Evolutionary conservation across 2,329 filamentous ascomycete genomes (phyloP).

Genomic region (Trichoderma atroviride): DNA sequence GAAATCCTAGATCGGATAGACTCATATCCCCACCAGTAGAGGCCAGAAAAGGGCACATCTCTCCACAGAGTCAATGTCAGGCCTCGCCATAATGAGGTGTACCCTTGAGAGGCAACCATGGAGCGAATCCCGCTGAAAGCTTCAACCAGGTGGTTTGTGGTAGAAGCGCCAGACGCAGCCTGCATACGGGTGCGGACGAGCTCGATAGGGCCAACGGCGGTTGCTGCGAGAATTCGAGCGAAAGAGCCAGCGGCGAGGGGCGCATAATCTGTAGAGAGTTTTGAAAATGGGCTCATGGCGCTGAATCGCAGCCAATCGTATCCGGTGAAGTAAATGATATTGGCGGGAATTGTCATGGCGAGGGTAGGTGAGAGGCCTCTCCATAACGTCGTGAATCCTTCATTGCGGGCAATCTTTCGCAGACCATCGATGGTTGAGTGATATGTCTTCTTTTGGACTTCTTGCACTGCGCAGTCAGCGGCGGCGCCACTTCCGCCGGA

Average conservation of each 20-base stretch:
- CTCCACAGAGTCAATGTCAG: slow-evolving; percentile 91
- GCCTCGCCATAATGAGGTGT: slow-evolving; percentile 85
- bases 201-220: slow-evolving; percentile 86
- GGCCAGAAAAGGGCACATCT: slow-evolving; percentile 93
- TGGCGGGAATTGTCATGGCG: slow-evolving; percentile 89
- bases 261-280: slow-evolving; percentile 68
- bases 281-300: slow-evolving; percentile 69
- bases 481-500: slow-evolving; percentile 51
- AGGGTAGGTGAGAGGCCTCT: slow-evolving; percentile 91
- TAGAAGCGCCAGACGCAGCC: slow-evolving; percentile 63
- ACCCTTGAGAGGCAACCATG: slow-evolving; percentile 78
- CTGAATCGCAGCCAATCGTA: slow-evolving; percentile 92
- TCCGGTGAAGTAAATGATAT: slow-evolving; percentile 98
- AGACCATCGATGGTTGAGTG: slow-evolving; percentile 90
- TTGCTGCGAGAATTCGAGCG: slow-evolving; percentile 78
- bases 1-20: slow-evolving; percentile 72
- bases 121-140: slow-evolving; percentile 75
- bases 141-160: slow-evolving; percentile 72
- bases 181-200: slow-evolving; percentile 93
- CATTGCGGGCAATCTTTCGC: slow-evolving; percentile 91
- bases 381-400: slow-evolving; percentile 86
- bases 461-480: slow-evolving; percentile 81
- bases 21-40: slow-evolving; percentile 99
- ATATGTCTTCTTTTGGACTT: slow-evolving; percentile 80
- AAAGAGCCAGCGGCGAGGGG: slow-evolving; percentile 78